Conservation (phyloP, 1,284 basidiomycete genomes). For the Rhodofomes roseus region DNA sequence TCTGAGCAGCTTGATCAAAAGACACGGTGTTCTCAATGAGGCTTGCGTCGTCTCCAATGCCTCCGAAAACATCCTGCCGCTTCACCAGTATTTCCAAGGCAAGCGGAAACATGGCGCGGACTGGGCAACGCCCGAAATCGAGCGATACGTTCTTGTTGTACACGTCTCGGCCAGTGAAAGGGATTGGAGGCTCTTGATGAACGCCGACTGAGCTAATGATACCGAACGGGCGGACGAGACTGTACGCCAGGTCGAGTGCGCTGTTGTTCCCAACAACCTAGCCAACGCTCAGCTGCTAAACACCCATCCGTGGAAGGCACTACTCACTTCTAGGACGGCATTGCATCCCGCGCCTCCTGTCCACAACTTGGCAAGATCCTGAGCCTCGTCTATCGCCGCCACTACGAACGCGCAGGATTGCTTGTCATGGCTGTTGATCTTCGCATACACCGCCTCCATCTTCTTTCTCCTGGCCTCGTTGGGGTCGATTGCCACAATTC, state of each 20-base stretch:
- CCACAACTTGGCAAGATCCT: slow-evolving; percentile 44
- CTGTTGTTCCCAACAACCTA: slow-evolving; percentile 78
- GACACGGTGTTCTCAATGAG: slow-evolving; percentile 63
- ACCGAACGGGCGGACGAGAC: slow-evolving; percentile 79
- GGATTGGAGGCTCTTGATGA: slow-evolving; percentile 51
- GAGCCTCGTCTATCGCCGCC: slow-evolving; percentile 48
- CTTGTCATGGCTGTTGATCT: slow-evolving; percentile 43
- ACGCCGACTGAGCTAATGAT: slow-evolving; percentile 80
- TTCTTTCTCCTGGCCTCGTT: slow-evolving; percentile 53
- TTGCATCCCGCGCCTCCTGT: slow-evolving; percentile 58
- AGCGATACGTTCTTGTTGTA: slow-evolving; percentile 84
- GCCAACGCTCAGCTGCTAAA: neutral
- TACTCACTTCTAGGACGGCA: slow-evolving; percentile 58
- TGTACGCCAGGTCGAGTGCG: slow-evolving; percentile 71
- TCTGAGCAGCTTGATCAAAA: slow-evolving; percentile 50
- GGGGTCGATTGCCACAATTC: slow-evolving; percentile 62
- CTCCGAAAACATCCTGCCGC: slow-evolving; percentile 66
- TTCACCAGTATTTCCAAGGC: slow-evolving; percentile 71
- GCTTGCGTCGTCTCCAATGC: slow-evolving; percentile 52
- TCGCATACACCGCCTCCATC: slow-evolving; percentile 49
- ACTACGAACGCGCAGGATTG: slow-evolving; percentile 46
- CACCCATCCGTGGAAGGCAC: slow-evolving; percentile 6
- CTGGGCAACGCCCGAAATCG: slow-evolving; percentile 86
- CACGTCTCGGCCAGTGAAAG: slow-evolving; percentile 58
- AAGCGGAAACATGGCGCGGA: slow-evolving; percentile 72